Percentiles rank a stretch among this genome's conserved stretches.
Evolutionary conservation across 768 basidiomycete species (phyloP).

Genomic region (Pleurotus citrinopileatus): DNA sequence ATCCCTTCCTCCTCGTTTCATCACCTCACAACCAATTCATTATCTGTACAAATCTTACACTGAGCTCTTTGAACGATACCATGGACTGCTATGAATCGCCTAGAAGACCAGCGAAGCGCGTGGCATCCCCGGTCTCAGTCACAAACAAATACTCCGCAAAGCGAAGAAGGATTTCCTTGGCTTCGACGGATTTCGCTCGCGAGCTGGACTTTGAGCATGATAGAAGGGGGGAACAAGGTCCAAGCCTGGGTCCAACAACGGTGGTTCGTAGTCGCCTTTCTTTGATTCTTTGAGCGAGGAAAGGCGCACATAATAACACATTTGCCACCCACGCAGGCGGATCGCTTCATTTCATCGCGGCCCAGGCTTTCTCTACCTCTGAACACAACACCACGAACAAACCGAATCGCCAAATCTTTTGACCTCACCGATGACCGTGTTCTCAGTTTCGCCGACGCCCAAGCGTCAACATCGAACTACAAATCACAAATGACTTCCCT

Average conservation of each 20-base stretch:
- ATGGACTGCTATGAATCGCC: constrained; percentile 4
- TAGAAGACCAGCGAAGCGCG: constrained; percentile 24
- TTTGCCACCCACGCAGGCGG: constrained; percentile 37
- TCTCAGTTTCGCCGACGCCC: constrained; percentile 47
- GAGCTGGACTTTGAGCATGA: constrained; percentile 23
- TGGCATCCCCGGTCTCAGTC: constrained; percentile 32
- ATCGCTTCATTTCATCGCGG: constrained; percentile 58
- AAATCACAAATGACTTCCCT: constrained; percentile 42
- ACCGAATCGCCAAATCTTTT: constrained; percentile 59
- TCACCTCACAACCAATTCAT: too few species aligned
- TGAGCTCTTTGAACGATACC: too few species aligned
- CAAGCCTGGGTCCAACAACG: neutral
- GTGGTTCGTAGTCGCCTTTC: neutral
- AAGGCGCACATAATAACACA: neutral
- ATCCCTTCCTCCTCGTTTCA: too few species aligned
- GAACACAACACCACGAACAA: constrained; percentile 63
- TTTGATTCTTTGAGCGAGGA: neutral
- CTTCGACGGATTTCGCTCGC: constrained; percentile 33
- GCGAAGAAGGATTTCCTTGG: constrained; percentile 37
- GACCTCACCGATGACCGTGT: constrained; percentile 57
- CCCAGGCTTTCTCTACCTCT: constrained; percentile 52
- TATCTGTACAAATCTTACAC: too few species aligned
- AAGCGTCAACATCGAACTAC: constrained; percentile 20
- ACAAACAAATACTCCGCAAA: constrained; percentile 40
- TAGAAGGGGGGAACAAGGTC: constrained; percentile 9